phyloP scores from a whole-genome alignment of 108 stramenopile genomes.

The Hondaea fermentalgiana region DNA sequence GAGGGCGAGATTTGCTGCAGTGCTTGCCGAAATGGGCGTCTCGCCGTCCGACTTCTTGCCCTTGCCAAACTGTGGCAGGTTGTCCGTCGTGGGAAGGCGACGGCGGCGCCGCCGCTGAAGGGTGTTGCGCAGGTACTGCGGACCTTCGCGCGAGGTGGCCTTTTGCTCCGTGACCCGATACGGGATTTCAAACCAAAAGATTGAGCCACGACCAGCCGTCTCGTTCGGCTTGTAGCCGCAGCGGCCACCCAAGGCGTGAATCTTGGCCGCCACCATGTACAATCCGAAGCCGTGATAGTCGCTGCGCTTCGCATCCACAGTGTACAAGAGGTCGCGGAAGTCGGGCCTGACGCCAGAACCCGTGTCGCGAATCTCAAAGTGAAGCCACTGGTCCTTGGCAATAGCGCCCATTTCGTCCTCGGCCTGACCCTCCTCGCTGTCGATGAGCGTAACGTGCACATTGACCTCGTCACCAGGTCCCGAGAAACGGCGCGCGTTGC shows the following conservation, averaged over 20 bases:
- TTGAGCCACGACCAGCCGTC: constrained; percentile 53
- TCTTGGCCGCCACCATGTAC: neutral
- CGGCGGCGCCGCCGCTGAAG: neutral
- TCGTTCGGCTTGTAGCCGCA: constrained; percentile 23
- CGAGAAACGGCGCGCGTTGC: neutral
- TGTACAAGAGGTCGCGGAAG: constrained; percentile 35
- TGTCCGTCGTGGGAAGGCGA: constrained; percentile 23
- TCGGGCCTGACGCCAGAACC: constrained; percentile 45
- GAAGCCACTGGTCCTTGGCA: neutral
- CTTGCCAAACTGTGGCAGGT: constrained; percentile 42
- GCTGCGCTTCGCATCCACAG: constrained; percentile 43
- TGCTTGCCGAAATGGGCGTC: constrained; percentile 24
- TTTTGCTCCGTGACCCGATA: neutral
- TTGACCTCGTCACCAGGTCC: neutral
- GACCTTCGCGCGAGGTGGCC: neutral
- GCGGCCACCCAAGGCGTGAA: neutral
- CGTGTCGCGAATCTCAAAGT: constrained; percentile 35
- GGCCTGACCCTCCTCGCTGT: too few species aligned
- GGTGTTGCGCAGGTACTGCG: neutral
- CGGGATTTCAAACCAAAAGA: constrained; percentile 24
- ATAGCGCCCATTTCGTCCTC: neutral
- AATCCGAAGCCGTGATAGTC: neutral
- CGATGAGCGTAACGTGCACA: neutral
- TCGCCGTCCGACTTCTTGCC: neutral
- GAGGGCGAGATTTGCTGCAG: neutral